Conservation (phyloP, 805 yeast species). For the Vanderwaltozyma yarrowii region DNA sequence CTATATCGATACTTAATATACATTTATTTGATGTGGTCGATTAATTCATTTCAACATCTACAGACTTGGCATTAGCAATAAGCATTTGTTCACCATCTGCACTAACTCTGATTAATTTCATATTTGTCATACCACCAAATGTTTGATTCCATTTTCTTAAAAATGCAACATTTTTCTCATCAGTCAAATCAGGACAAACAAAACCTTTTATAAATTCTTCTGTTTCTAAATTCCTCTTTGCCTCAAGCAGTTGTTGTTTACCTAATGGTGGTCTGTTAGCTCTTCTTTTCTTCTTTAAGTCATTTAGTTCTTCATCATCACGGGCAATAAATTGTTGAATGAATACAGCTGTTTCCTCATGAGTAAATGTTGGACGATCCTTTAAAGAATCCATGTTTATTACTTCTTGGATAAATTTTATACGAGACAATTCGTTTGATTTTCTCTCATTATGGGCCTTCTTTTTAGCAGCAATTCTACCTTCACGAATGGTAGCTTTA, state of each 20-base stretch:
- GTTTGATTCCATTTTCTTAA: slow-evolving; percentile 75
- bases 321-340: slow-evolving; percentile 54
- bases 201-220: slow-evolving; percentile 61
- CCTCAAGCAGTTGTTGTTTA: slow-evolving; percentile 58
- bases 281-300: slow-evolving; percentile 52
- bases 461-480: slow-evolving; percentile 53
- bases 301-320: slow-evolving; percentile 66
- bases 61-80: slow-evolving; percentile 9
- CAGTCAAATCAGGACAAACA: slow-evolving; percentile 61
- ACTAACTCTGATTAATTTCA: slow-evolving; percentile 38
- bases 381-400: slow-evolving; percentile 33
- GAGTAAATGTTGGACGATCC: slow-evolving; percentile 34
- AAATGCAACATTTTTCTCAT: slow-evolving; percentile 44
- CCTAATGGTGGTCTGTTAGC: slow-evolving; percentile 80
- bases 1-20: not conserved
- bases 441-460: slow-evolving; percentile 46
- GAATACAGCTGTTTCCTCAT: slow-evolving; percentile 51
- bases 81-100: slow-evolving; percentile 19
- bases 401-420: slow-evolving; percentile 51
- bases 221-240: slow-evolving; percentile 48
- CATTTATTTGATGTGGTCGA: not conserved
- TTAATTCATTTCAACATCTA: slow-evolving; percentile 18
- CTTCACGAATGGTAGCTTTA: slow-evolving; percentile 80
- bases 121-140: slow-evolving; percentile 60
- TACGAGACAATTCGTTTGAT: slow-evolving; percentile 48